A percentile compares a stretch with the other conserved stretches of the same genome.
These are phyloP conservation scores for Microbotryum scabiosae DNA, from an alignment of 1,284 basidiomycete genomes.

Conservation along the genomic window DNA sequence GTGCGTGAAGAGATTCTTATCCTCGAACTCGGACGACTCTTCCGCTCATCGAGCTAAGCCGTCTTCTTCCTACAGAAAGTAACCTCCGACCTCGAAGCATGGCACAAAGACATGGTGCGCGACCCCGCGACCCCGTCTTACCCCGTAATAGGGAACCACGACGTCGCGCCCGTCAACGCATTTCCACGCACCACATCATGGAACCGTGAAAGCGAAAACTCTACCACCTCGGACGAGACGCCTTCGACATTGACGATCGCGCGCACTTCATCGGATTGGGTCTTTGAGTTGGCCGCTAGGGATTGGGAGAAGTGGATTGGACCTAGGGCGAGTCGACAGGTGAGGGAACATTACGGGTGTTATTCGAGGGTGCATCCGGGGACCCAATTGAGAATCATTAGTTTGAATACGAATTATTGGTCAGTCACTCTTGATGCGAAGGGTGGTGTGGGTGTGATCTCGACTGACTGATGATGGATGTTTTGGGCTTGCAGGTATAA, in stretches of 20 bases:
- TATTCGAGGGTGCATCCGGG: conserved; percentile 29
- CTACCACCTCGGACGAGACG: conserved; percentile 1
- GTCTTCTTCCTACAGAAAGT: conserved; percentile 8
- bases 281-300: conserved; percentile 27
- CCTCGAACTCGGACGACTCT: background rate
- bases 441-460: too few relatives aligned
- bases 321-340: conserved; percentile 9
- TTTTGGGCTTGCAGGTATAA: conserved; percentile 25
- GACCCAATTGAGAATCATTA: conserved; percentile 42
- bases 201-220: background rate
- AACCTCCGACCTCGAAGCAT: conserved; percentile 14
- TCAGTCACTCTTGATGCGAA: conserved; percentile 38
- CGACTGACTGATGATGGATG: background rate
- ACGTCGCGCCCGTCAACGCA: conserved; percentile 37
- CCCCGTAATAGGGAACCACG: conserved; percentile 37
- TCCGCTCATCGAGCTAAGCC: background rate
- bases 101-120: conserved; percentile 25
- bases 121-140: conserved; percentile 26
- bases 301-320: conserved; percentile 35
- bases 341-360: conserved; percentile 20
- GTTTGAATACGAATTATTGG: conserved; percentile 54
- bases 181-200: conserved; percentile 30
- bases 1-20: conserved; percentile 1
- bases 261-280: conserved; percentile 24
- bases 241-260: background rate